Evolutionary conservation across 495 filamentous ascomycete genomes (phyloP).

Genomic region (Xylaria grammica): DNA sequence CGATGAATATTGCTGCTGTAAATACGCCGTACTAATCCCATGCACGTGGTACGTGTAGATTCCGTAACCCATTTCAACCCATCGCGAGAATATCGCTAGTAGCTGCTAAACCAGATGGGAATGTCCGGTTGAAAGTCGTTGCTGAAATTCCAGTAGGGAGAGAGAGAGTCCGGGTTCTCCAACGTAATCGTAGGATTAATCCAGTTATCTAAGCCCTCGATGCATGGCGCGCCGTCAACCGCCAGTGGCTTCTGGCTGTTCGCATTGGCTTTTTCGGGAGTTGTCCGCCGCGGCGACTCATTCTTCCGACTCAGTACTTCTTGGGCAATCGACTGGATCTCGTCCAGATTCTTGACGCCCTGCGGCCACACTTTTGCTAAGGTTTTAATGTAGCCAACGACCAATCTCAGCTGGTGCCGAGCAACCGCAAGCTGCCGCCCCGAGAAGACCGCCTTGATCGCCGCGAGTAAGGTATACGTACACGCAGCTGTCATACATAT

Average conservation of each 20-base stretch:
- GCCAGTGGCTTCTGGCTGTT: neutral
- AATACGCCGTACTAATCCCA: too few relatives aligned
- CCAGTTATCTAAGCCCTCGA: constrained; percentile 16
- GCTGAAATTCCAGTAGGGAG: constrained; percentile 9
- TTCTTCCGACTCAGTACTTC: constrained; percentile 38
- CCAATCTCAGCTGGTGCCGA: constrained; percentile 65
- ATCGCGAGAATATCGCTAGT: neutral
- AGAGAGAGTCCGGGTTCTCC: neutral
- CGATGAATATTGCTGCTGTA: too few relatives aligned
- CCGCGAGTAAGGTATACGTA: constrained; percentile 42
- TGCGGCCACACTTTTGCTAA: constrained; percentile 68
- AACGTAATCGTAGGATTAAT: constrained; percentile 1
- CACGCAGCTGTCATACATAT: constrained; percentile 67
- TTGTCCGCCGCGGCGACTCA: neutral
- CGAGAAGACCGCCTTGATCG: constrained; percentile 49
- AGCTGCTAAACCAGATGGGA: constrained; percentile 21
- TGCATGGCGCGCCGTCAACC: neutral
- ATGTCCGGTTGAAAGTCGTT: constrained; percentile 18
- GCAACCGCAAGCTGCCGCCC: constrained; percentile 60
- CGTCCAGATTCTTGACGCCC: constrained; percentile 61
- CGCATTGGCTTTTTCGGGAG: neutral
- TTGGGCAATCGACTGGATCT: constrained; percentile 58
- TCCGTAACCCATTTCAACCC: neutral
- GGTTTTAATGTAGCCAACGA: constrained; percentile 69
- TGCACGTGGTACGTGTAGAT: neutral